Percentiles rank a stretch among this genome's conserved stretches.
Evolutionary conservation across 305 asterid genomes (phyloP).

Genomic region (Fraxinus nigra): DNA sequence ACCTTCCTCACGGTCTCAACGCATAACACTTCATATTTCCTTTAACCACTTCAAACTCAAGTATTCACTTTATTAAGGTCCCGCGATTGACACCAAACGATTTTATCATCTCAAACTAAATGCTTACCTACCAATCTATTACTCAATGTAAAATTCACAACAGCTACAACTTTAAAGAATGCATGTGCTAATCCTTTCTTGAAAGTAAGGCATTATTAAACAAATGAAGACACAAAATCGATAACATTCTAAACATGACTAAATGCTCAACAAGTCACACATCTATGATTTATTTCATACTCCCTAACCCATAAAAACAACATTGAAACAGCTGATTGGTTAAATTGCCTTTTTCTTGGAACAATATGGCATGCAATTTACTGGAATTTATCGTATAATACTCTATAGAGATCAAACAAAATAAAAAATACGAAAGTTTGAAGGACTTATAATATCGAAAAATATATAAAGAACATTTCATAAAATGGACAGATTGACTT

Average conservation of each 20-base stretch:
- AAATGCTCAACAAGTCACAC: neutral
- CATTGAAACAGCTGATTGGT: neutral
- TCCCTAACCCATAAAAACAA: neutral
- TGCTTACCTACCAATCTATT: neutral
- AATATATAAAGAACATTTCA: neutral
- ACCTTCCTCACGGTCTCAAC: neutral
- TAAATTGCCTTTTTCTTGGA: neutral
- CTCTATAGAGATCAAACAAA: neutral
- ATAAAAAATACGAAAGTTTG: neutral
- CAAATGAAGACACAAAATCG: conserved; percentile 1
- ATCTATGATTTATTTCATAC: neutral
- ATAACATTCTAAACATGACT: conserved; percentile 12
- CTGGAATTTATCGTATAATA: neutral
- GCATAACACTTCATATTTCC: neutral
- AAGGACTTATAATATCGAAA: neutral
- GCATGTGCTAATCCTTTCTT: neutral
- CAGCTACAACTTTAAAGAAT: neutral
- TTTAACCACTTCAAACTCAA: neutral
- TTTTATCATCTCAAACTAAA: neutral
- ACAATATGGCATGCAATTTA: neutral
- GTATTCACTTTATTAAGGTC: neutral
- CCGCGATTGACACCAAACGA: neutral
- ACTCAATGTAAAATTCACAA: neutral
- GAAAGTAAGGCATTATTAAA: neutral
- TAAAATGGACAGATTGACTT: neutral